phyloP scores from a whole-genome alignment of 192 early-diverging fungal genomes.

The Linnemannia schmuckeri region DNA sequence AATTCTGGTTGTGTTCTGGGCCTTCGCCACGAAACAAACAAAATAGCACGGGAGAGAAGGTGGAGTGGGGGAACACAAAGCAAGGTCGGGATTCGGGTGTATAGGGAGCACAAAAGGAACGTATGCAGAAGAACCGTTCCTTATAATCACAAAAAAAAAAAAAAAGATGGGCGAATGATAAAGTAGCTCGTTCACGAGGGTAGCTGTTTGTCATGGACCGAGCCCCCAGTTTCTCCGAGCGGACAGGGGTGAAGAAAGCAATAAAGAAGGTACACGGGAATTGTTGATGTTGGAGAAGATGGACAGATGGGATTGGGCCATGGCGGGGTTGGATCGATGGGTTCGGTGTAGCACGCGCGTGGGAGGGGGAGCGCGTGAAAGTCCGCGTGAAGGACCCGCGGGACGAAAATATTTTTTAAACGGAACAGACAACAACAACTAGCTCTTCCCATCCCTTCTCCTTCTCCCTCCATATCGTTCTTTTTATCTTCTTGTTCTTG shows the following conservation, averaged over 20 bases:
- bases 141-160: neutral
- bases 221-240: neutral
- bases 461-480: neutral
- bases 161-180: neutral
- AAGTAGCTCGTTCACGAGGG: conserved; percentile 1
- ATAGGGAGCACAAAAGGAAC: neutral
- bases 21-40: neutral
- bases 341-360: conserved; percentile 3
- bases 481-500: neutral
- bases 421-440: neutral
- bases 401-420: neutral
- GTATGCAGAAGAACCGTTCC: neutral
- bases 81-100: neutral
- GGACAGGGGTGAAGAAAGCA: neutral
- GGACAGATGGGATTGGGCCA: neutral
- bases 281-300: neutral
- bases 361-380: neutral
- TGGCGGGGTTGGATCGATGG: neutral
- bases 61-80: neutral
- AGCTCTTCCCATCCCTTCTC: neutral
- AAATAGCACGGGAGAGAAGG: conserved; percentile 4
- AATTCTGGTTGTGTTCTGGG: neutral
- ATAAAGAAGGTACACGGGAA: neutral
- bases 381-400: conserved; percentile 5
- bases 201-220: conserved; percentile 2